Evolutionary conservation across 2,329 filamentous ascomycete species (phyloP).

Genomic region (Bisporella sp.): DNA sequence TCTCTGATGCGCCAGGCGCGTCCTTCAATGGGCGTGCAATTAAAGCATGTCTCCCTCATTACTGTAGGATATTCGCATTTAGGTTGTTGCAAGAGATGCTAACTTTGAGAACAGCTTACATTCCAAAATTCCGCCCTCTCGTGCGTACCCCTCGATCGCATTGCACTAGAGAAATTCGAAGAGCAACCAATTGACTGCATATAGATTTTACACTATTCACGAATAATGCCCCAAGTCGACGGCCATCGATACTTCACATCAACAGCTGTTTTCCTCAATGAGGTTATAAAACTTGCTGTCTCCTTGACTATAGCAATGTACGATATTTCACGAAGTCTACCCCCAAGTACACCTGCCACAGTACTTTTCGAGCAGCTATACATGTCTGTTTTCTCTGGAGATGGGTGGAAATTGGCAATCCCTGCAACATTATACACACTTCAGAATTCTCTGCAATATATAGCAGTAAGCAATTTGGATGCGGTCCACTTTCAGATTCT

Average conservation of each 20-base stretch:
- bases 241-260: slow-evolving; percentile 89
- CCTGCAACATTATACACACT: slow-evolving; percentile 84
- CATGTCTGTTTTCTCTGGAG: slow-evolving; percentile 74
- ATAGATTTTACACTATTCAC: slow-evolving; percentile 89
- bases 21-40: slow-evolving; percentile 46
- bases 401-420: slow-evolving; percentile 91
- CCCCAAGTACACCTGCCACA: slow-evolving; percentile 72
- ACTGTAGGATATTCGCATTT: slow-evolving; percentile 41
- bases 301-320: slow-evolving; percentile 83
- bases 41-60: slow-evolving; percentile 63
- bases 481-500: slow-evolving; percentile 90
- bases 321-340: slow-evolving; percentile 72
- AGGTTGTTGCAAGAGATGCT: slow-evolving; percentile 19
- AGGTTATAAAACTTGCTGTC: slow-evolving; percentile 82
- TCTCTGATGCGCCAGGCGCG: slow-evolving; percentile 17
- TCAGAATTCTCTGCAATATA: slow-evolving; percentile 90
- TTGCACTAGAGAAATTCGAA: not conserved
- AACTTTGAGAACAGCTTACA: slow-evolving; percentile 51
- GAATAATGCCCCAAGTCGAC: slow-evolving; percentile 78
- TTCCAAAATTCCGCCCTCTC: slow-evolving; percentile 74
- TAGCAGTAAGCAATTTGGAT: slow-evolving; percentile 84
- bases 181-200: slow-evolving; percentile 11
- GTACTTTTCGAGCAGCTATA: slow-evolving; percentile 75
- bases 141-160: slow-evolving; percentile 33
- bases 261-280: slow-evolving; percentile 88